These are phyloP conservation scores for Mycena chlorophos DNA, from an alignment of 768 basidiomycete species.

Conservation along the genomic window DNA sequence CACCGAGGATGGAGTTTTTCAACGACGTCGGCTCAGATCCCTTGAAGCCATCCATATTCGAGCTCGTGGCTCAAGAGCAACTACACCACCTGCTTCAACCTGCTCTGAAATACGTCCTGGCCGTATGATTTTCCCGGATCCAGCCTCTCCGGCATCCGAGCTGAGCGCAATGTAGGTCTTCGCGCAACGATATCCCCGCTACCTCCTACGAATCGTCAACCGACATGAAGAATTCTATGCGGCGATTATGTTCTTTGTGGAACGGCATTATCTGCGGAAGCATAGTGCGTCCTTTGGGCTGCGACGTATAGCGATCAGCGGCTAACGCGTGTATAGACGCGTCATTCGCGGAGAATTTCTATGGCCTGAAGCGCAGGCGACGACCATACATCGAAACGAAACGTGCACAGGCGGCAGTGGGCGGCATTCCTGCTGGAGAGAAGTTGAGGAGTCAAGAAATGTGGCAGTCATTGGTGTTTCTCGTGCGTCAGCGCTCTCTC, in stretches of 20 bases:
- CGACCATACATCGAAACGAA: slow-evolving; percentile 70
- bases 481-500: slow-evolving; percentile 57
- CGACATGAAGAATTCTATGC: slow-evolving; percentile 97
- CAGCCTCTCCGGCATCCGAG: not conserved
- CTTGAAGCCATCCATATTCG: slow-evolving; percentile 81
- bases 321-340: slow-evolving; percentile 56
- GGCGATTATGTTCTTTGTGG: slow-evolving; percentile 82
- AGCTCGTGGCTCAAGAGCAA: slow-evolving; percentile 92
- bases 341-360: slow-evolving; percentile 95
- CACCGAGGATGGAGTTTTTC: slow-evolving; percentile 90
- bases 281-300: slow-evolving; percentile 56
- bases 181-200: slow-evolving; percentile 91
- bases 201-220: slow-evolving; percentile 88
- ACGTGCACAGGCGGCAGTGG: slow-evolving; percentile 65
- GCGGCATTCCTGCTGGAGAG: slow-evolving; percentile 63
- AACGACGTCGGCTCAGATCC: slow-evolving; percentile 73
- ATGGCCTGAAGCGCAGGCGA: slow-evolving; percentile 82
- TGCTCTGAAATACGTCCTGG: slow-evolving; percentile 90
- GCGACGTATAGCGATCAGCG: slow-evolving; percentile 1
- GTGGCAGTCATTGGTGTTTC: slow-evolving; percentile 72
- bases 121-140: slow-evolving; percentile 50
- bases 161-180: slow-evolving; percentile 64
- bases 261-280: slow-evolving; percentile 85
- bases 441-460: slow-evolving; percentile 67
- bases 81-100: slow-evolving; percentile 90